phyloP scores from a whole-genome alignment of 73 alveolate genomes.

The Tetrahymena thermophila region DNA sequence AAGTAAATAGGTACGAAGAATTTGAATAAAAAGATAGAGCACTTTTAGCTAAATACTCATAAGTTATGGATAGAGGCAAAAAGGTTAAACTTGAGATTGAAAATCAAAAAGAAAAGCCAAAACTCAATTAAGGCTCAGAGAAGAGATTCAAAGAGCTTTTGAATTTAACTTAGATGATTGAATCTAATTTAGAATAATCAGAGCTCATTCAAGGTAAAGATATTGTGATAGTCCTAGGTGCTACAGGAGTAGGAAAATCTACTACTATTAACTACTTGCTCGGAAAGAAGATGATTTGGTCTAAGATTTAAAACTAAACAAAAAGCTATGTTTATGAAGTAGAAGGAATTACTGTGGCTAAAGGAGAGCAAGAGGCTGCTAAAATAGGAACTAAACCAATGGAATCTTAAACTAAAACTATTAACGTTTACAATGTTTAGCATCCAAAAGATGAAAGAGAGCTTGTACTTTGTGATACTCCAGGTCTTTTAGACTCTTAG shows the following conservation, averaged over 20 bases:
- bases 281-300: not conserved
- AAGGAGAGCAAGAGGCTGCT: not conserved
- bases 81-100: not conserved
- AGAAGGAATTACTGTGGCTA: not conserved
- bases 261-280: not conserved
- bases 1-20: not conserved
- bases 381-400: not conserved
- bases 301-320: not conserved
- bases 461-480: not conserved
- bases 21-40: not conserved
- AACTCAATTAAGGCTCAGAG: not conserved
- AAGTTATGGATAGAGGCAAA: not conserved
- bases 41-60: not conserved
- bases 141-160: not conserved
- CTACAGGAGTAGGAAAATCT: not conserved
- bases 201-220: not conserved
- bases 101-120: not conserved
- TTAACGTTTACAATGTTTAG: not conserved
- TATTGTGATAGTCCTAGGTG: not conserved
- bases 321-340: not conserved
- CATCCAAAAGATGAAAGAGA: slow-evolving; percentile 2
- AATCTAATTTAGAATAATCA: not conserved
- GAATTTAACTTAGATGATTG: not conserved
- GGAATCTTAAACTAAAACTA: not conserved
- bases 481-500: not conserved